phyloP scores from a whole-genome alignment of 2,329 filamentous ascomycete genomes.

The Aspergillus sergii region DNA sequence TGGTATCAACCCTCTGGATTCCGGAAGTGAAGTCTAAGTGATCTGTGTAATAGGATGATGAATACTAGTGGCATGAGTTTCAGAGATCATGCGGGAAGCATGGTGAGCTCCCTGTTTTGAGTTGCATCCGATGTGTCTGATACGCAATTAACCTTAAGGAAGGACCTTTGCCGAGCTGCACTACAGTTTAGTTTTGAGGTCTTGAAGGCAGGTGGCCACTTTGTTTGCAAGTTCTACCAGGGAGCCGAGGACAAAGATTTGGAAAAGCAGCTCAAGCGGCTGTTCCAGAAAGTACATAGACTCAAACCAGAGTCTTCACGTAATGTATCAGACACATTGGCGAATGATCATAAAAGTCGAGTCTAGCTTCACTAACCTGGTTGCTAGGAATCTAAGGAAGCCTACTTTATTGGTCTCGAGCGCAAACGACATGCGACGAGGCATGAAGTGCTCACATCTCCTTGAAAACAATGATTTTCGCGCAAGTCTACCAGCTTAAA shows the following conservation, averaged over 20 bases:
- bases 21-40: conserved; percentile 87
- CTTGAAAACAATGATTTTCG: conserved; percentile 6
- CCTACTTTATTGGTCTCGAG: conserved; percentile 79
- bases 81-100: conserved; percentile 88
- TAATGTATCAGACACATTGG: conserved; percentile 56
- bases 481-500: not conserved
- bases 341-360: conserved; percentile 1
- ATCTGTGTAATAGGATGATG: conserved; percentile 98
- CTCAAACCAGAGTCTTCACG: conserved; percentile 93
- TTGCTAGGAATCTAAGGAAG: conserved; percentile 75
- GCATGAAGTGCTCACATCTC: conserved; percentile 47
- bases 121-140: not conserved
- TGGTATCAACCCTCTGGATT: conserved; percentile 80
- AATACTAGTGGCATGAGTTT: conserved; percentile 90
- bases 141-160: conserved; percentile 13
- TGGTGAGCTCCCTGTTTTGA: conserved; percentile 63
- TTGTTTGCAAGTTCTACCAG: conserved; percentile 98
- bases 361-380: conserved; percentile 16
- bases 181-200: conserved; percentile 84
- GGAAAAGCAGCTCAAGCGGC: conserved; percentile 70
- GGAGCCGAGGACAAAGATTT: conserved; percentile 81
- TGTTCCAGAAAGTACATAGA: conserved; percentile 79
- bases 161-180: conserved; percentile 90
- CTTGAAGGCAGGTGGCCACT: conserved; percentile 78
- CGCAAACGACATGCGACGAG: conserved; percentile 60